A percentile compares a stretch with the other conserved stretches of the same genome.
phyloP scores from a whole-genome alignment of 371 early-diverging fungal genomes.

The Rhizopus arrhizus region DNA sequence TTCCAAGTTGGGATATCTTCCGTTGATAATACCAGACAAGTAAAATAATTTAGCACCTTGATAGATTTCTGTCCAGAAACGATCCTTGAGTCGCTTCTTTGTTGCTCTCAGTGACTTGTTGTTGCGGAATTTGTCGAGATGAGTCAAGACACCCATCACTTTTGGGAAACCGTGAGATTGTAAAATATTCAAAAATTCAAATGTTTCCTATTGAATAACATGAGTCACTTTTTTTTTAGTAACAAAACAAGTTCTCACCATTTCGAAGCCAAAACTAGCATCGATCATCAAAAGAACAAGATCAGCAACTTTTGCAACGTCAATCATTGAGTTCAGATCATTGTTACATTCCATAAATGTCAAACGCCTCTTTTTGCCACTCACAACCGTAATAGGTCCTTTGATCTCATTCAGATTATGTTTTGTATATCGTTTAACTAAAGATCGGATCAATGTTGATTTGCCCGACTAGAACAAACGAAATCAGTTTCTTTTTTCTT shows the following conservation, averaged over 20 bases:
- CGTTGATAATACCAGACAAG: conserved; percentile 92
- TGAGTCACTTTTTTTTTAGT: background rate
- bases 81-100: conserved; percentile 95
- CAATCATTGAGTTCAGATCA: conserved; percentile 97
- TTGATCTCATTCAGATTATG: conserved; percentile 88
- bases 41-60: conserved; percentile 97
- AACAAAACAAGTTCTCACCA: conserved; percentile 54
- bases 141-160: conserved; percentile 96
- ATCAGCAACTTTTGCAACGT: conserved; percentile 97
- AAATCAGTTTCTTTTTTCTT: background rate
- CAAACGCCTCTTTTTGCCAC: conserved; percentile 91
- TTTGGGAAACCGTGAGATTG: conserved; percentile 98
- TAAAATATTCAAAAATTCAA: conserved; percentile 97
- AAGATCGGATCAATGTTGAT: conserved; percentile 90
- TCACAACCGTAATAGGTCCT: conserved; percentile 96
- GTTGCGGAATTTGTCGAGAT: conserved; percentile 91
- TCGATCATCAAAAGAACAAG: conserved; percentile 95
- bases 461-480: conserved; percentile 75
- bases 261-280: conserved; percentile 97
- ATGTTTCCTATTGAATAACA: conserved; percentile 78
- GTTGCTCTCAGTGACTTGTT: conserved; percentile 84
- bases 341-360: conserved; percentile 97
- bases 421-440: conserved; percentile 95
- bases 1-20: conserved; percentile 90
- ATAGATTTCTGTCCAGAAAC: conserved; percentile 99